Conservation (phyloP, 768 basidiomycete species). For the Kwoniella dejecticola region DNA sequence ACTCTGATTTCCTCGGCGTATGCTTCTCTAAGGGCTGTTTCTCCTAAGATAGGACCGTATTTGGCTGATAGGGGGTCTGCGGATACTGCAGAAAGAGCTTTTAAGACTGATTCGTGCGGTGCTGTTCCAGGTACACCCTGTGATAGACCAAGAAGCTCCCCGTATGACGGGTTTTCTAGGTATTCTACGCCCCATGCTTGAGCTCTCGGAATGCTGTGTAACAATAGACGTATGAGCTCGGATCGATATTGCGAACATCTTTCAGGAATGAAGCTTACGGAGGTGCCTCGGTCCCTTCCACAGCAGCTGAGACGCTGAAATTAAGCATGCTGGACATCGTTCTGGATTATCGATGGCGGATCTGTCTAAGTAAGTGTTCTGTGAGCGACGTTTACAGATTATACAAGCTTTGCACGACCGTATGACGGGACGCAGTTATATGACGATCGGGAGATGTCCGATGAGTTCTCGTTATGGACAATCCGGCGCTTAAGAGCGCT, state of each 20-base stretch:
- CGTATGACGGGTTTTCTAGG: slow-evolving; percentile 11
- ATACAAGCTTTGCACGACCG: too few species aligned
- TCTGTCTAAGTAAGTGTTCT: too few species aligned
- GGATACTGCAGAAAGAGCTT: slow-evolving; percentile 60
- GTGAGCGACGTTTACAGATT: too few species aligned
- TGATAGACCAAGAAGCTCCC: slow-evolving; percentile 69
- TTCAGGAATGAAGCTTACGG: slow-evolving; percentile 7
- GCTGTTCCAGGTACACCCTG: slow-evolving; percentile 72
- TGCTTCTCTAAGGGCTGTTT: slow-evolving; percentile 61
- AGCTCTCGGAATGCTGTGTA: slow-evolving; percentile 49
- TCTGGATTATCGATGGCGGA: too few species aligned
- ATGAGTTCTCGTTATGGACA: neutral
- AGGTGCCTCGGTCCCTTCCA: slow-evolving; percentile 18
- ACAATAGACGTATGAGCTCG: neutral
- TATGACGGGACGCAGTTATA: neutral
- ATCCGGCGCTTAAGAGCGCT: slow-evolving; percentile 3
- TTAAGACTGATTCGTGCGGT: slow-evolving; percentile 63
- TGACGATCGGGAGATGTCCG: neutral
- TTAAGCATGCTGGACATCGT: slow-evolving; percentile 7
- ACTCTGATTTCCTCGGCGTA: slow-evolving; percentile 66
- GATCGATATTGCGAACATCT: neutral
- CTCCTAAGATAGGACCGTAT: slow-evolving; percentile 67
- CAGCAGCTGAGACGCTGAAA: slow-evolving; percentile 12
- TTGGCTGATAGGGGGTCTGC: slow-evolving; percentile 58
- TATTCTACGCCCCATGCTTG: slow-evolving; percentile 49